Evolutionary conservation across 2,329 filamentous ascomycete genomes (phyloP).

Genomic region (Apiospora arundinis): DNA sequence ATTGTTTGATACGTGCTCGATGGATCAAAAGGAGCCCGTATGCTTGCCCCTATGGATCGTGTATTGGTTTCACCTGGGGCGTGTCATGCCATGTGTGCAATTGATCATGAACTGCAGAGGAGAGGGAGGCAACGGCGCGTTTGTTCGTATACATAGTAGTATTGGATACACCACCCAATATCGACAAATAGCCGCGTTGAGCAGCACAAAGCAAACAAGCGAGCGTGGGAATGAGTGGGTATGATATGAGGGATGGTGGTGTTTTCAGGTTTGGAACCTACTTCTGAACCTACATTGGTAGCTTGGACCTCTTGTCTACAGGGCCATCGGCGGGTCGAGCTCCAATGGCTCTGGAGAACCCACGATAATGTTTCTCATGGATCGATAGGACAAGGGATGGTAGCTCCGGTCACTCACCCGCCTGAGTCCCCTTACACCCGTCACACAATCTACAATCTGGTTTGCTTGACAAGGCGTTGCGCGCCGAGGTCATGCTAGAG

Average conservation of each 20-base stretch:
- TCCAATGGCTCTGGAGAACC: constrained; percentile 18
- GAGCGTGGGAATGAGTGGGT: constrained; percentile 6
- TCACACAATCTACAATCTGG: background rate
- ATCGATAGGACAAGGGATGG: constrained; percentile 18
- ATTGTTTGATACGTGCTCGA: background rate
- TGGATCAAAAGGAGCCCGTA: background rate
- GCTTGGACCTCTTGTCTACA: constrained; percentile 14
- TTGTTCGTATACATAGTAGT: background rate
- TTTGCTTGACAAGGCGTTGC: constrained; percentile 10
- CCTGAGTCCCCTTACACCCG: constrained; percentile 11
- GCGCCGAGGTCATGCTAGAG: constrained; percentile 11
- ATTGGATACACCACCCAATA: background rate
- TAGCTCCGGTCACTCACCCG: constrained; percentile 1
- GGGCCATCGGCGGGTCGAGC: constrained; percentile 7
- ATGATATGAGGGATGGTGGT: constrained; percentile 7
- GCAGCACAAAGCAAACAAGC: constrained; percentile 1
- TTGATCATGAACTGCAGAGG: background rate
- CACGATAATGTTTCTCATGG: constrained; percentile 16
- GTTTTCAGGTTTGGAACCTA: constrained; percentile 18
- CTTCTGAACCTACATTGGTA: constrained; percentile 17
- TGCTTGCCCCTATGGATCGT: background rate
- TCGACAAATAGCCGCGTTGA: constrained; percentile 8
- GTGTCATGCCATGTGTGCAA: background rate
- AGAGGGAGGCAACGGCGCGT: background rate
- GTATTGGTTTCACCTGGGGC: background rate